A percentile compares a stretch with the other conserved stretches of the same genome.
Conservation (phyloP, 768 basidiomycete genomes). For the Serpula lacrymans region DNA sequence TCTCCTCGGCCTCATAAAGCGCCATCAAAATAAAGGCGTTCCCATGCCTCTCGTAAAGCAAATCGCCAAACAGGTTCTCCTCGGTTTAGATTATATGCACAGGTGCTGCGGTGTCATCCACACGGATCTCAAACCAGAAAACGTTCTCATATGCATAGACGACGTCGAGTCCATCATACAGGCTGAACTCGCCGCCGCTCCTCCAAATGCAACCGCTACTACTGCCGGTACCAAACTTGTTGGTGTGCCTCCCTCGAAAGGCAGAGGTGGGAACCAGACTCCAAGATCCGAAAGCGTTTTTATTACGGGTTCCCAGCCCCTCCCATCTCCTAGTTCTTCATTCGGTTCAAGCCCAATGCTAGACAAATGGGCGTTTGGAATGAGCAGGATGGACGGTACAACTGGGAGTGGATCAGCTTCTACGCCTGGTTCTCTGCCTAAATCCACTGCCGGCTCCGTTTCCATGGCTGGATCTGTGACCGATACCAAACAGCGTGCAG, state of each 20-base stretch:
- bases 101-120: constrained; percentile 96
- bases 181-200: constrained; percentile 62
- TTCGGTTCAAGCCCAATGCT: constrained; percentile 68
- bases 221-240: constrained; percentile 62
- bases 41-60: constrained; percentile 91
- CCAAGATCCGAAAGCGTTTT: constrained; percentile 77
- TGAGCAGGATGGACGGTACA: constrained; percentile 85
- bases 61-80: constrained; percentile 93
- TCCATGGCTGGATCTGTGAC: constrained; percentile 17
- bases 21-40: constrained; percentile 97
- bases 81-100: constrained; percentile 98
- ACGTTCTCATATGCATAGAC: constrained; percentile 95
- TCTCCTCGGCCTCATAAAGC: constrained; percentile 91
- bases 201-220: constrained; percentile 29
- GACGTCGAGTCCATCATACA: constrained; percentile 93
- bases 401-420: constrained; percentile 32
- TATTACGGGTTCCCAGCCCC: constrained; percentile 91
- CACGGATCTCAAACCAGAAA: constrained; percentile 98
- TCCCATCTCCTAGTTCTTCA: constrained; percentile 81
- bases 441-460: constrained; percentile 17
- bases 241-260: constrained; percentile 90
- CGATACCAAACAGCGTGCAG: constrained; percentile 24
- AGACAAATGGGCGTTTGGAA: constrained; percentile 88
- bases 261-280: constrained; percentile 94
- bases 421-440: constrained; percentile 29